phyloP scores from a whole-genome alignment of 305 asterid species.

The Solanum hybrid region DNA sequence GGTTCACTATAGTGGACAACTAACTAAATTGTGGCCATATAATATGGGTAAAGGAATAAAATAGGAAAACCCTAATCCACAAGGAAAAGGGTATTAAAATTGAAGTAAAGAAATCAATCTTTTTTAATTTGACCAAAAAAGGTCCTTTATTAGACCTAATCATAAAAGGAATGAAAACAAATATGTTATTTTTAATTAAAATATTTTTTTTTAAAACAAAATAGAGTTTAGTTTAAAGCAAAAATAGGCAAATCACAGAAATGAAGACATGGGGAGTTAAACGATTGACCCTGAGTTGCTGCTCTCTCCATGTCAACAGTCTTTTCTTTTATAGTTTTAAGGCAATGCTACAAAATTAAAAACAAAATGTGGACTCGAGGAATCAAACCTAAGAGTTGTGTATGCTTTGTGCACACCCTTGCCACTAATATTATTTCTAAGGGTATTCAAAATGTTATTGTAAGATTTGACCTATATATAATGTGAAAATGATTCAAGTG shows the following conservation, averaged over 20 bases:
- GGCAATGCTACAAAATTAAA: background rate
- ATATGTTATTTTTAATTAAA: background rate
- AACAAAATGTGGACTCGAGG: background rate
- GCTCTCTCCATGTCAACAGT: background rate
- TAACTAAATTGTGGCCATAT: background rate
- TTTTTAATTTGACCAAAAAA: too few relatives aligned
- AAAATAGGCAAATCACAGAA: background rate
- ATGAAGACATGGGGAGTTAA: background rate
- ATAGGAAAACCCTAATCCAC: background rate
- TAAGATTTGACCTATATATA: too few relatives aligned
- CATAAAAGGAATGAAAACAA: background rate
- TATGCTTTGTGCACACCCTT: background rate
- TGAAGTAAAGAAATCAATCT: background rate
- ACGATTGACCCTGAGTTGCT: background rate
- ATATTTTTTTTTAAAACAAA: too few relatives aligned
- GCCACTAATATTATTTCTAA: background rate
- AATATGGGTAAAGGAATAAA: background rate
- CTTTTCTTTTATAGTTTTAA: too few relatives aligned
- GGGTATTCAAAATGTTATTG: background rate
- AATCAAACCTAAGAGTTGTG: background rate
- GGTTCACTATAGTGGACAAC: too few relatives aligned
- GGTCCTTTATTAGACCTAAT: background rate
- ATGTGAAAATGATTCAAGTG: background rate
- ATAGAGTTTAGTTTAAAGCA: background rate
- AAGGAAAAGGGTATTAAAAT: background rate